Base-by-base conservation (phyloP, 768 basidiomycete species). In the Kwoniella newhampshirensis region DNA sequence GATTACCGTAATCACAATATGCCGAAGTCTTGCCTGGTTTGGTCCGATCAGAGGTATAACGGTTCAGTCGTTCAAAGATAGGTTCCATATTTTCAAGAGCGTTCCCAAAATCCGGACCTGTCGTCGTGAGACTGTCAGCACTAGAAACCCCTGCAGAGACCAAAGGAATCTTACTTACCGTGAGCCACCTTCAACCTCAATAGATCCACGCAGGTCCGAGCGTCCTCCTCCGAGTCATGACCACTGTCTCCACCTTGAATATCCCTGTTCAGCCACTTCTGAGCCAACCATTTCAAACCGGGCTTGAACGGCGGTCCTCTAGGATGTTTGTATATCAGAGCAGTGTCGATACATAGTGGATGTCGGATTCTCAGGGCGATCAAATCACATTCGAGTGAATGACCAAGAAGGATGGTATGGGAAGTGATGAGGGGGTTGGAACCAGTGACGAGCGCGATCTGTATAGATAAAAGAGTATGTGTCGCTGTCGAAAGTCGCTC, bases 161-260 rank as follows among this genome's bases (percentile, higher is more conserved):
- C 13, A 17, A 11, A n/a, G 11, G 26, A 13, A 13, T n/a, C n/a
- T n/a, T 27, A 63, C 73, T 75, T 77, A 75, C 88, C 91, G 60
- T 85, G 80, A 45, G 84, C 82, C 20, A 96, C 66, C 77, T 99
- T 97, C 71, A 87, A 84, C 68, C 83, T 82, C 20, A 99, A 72
- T 27, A 99, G 79, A 58, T 94, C 91, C 9, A 91, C 63, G 67
- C 91, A 92, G 0, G 93, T 88, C 18, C 86, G 80, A 0, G 94
- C 93, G 66, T 98, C 94, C 73, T 98, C 94, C 66, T 92, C 89
- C 2, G 92, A 90, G 61, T 96, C 88, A 74, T 98, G 94, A 0
- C 89, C 90, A 0, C 83, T 66, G 1, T 54, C 70, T 8, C 48
- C 35, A n/a, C 28, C 54, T 75, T 98, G 94, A 40, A 99, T 98